phyloP scores from a whole-genome alignment of 2,329 filamentous ascomycete genomes.

The Botrytis sinoallii region DNA sequence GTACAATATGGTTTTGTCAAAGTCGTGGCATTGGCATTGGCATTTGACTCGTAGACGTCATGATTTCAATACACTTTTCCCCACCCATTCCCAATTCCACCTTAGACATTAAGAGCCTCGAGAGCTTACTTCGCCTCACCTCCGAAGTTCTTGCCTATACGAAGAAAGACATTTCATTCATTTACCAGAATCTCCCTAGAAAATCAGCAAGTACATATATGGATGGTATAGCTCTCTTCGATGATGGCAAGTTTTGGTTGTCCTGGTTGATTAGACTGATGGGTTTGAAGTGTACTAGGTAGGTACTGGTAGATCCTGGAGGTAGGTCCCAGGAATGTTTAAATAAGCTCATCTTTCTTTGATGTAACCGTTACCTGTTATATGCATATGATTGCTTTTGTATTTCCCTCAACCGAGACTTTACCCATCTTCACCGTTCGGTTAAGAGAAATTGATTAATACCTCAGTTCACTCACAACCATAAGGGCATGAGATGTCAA shows the following conservation, averaged over 20 bases:
- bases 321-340: no score
- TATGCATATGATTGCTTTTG: not conserved
- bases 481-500: not conserved
- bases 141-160: not conserved
- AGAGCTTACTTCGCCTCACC: not conserved
- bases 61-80: slow-evolving; percentile 1
- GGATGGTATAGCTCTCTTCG: not conserved
- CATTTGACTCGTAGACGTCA: slow-evolving; percentile 12
- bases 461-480: not conserved
- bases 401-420: not conserved
- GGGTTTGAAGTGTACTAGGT: no score
- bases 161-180: not conserved
- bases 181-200: fast-evolving
- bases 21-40: not conserved
- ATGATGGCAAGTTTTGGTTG: not conserved
- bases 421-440: not conserved
- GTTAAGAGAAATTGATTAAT: no score
- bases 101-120: not conserved
- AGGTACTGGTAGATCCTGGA: no score
- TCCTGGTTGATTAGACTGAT: not conserved
- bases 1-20: not conserved
- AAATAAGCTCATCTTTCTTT: no score
- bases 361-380: no score
- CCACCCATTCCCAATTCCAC: not conserved
- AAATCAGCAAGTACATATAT: not conserved